Evolutionary conservation across 2,329 filamentous ascomycete species (phyloP).

Genomic region (Pseudocercospora fuligena): DNA sequence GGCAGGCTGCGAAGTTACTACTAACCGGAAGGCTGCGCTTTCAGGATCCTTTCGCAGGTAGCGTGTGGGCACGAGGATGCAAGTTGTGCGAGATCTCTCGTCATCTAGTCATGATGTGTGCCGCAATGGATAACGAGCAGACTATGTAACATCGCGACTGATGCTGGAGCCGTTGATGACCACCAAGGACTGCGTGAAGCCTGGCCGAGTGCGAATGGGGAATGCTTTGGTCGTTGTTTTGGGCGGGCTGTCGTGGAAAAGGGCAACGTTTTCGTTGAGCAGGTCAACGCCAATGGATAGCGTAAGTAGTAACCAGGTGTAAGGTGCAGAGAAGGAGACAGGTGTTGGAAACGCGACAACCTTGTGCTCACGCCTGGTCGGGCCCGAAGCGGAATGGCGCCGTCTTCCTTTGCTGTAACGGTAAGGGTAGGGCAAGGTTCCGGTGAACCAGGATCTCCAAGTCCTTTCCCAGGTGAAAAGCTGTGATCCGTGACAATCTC

Average conservation of each 20-base stretch:
- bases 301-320: no score
- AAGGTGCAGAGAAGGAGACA: not conserved
- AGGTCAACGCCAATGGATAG: no score
- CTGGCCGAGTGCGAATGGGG: not conserved
- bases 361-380: not conserved
- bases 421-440: no score
- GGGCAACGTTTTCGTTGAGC: no score
- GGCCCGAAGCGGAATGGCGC: not conserved
- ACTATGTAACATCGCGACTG: not conserved
- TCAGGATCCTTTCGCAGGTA: not conserved
- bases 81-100: not conserved
- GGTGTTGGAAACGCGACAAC: not conserved
- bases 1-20: not conserved
- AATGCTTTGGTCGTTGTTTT: not conserved
- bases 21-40: not conserved
- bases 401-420: not conserved
- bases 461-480: no score
- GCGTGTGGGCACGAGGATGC: not conserved
- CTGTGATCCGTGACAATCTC: no score
- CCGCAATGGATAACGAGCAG: not conserved
- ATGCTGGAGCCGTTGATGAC: not conserved
- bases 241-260: not conserved
- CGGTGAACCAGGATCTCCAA: no score
- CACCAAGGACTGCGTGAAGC: not conserved
- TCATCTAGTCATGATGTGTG: not conserved